Evolutionary conservation across 257 asterid genomes (phyloP).

Genomic region (Nicotiana otophora): DNA sequence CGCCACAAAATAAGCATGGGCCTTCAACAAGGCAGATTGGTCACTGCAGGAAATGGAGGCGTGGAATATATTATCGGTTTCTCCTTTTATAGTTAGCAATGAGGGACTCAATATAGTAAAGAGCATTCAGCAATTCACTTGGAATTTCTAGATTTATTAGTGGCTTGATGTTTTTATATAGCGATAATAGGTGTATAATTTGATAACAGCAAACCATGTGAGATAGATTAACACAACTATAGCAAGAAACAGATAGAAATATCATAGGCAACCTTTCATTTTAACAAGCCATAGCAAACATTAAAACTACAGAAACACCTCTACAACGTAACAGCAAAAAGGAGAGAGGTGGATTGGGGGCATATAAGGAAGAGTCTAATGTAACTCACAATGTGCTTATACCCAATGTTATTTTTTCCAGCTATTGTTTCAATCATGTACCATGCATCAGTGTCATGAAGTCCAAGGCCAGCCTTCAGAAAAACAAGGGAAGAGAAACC

Average conservation of each 20-base stretch:
- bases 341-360: neutral
- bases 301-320: neutral
- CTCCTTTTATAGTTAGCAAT: neutral
- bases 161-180: neutral
- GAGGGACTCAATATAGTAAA: neutral
- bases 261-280: neutral
- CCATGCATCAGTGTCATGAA: slow-evolving; percentile 94
- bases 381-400: slow-evolving; percentile 82
- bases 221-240: neutral
- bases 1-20: neutral
- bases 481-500: slow-evolving; percentile 25
- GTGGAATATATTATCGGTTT: neutral
- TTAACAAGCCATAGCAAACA: slow-evolving; percentile 2
- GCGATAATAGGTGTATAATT: neutral
- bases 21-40: neutral
- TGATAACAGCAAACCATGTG: neutral
- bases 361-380: slow-evolving; percentile 2
- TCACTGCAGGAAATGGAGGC: neutral
- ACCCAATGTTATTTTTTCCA: slow-evolving; percentile 87
- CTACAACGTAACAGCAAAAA: neutral
- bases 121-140: neutral
- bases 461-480: slow-evolving; percentile 84
- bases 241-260: slow-evolving; percentile 8
- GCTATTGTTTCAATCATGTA: slow-evolving; percentile 90
- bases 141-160: neutral